Conservation (phyloP, 225 moss, liverwort and hornwort species). For the Physcomitrium patens region DNA sequence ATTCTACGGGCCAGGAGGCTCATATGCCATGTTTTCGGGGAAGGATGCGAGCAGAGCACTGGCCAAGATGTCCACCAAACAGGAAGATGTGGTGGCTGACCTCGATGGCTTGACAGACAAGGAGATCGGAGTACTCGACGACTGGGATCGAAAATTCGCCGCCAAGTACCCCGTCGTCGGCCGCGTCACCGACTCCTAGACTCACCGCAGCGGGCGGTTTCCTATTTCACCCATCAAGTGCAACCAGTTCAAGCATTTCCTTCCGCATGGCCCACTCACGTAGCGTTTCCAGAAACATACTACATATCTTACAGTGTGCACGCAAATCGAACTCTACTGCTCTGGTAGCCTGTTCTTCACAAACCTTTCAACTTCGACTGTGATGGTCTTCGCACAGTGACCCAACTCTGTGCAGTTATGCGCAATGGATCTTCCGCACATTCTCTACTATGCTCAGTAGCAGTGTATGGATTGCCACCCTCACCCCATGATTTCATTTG, state of each 20-base stretch:
- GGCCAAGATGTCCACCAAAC: conserved; percentile 87
- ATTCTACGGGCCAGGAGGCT: conserved; percentile 84
- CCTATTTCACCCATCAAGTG: background rate
- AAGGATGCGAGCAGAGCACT: conserved; percentile 87
- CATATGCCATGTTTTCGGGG: conserved; percentile 80
- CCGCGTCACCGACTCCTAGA: conserved; percentile 43
- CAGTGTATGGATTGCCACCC: no score
- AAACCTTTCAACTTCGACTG: no score
- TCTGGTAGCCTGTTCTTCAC: no score
- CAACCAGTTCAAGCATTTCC: background rate
- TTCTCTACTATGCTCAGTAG: no score
- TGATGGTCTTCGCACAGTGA: no score
- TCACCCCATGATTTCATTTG: no score
- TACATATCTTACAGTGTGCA: background rate
- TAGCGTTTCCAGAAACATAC: background rate
- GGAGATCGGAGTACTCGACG: conserved; percentile 72
- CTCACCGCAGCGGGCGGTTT: background rate
- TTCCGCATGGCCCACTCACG: background rate
- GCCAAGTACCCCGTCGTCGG: conserved; percentile 90
- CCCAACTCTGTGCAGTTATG: no score
- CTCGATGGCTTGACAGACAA: conserved; percentile 73
- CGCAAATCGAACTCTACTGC: background rate
- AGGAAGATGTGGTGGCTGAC: conserved; percentile 72
- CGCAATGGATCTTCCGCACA: no score
- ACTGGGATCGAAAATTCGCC: conserved; percentile 85